Evolutionary conservation across 305 asterid genomes (phyloP), one percentile per base, ranked within the genome.

Genomic region (Solanum hybrid): DNA sequence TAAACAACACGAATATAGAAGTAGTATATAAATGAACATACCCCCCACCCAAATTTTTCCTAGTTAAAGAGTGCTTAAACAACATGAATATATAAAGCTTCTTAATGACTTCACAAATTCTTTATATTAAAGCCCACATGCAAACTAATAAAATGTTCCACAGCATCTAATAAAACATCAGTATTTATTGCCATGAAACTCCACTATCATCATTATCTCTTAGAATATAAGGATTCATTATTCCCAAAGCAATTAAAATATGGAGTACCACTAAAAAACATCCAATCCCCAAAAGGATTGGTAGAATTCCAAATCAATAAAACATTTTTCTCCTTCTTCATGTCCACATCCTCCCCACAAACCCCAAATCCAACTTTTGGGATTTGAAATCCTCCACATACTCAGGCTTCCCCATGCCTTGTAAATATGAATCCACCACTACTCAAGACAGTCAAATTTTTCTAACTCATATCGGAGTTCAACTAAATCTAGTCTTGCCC

Each of bases 171-270:
- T 38, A 6, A 38, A 81, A 29, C 29, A 81, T 13, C 11, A 38
- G 22, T 81, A 81, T 38, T 11, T 38, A 81, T 81, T 81, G 22
- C 87, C 87, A 81, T 81, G 86, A 83, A 83, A 7, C 20, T 41
- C 38, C 73, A 83, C 73, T 90, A 89, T 89, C 94, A 94, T 85
- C 93, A 94, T 90, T 91, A 88, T 93, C 91, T 91, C 95, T 95
- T 94, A 87, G 91, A 91, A 88, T 93, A 89, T 86, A 94, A 95
- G 87, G 94, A 90, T 92, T 91, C 93, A 93, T 90, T 88, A 92
- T 94, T 94, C 91, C 91, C n/a, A 34, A 32, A 79, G n/a, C 38
- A 82, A 37, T 70, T 89, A 68, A 57, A 81, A 29, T 82, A 73
- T 38, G 70, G 70, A 73, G 90, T 82, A 79, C 27, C 36, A 87